Conservation (phyloP, 352 stramenopile species). For the Pythium rhizo-oryzae region DNA sequence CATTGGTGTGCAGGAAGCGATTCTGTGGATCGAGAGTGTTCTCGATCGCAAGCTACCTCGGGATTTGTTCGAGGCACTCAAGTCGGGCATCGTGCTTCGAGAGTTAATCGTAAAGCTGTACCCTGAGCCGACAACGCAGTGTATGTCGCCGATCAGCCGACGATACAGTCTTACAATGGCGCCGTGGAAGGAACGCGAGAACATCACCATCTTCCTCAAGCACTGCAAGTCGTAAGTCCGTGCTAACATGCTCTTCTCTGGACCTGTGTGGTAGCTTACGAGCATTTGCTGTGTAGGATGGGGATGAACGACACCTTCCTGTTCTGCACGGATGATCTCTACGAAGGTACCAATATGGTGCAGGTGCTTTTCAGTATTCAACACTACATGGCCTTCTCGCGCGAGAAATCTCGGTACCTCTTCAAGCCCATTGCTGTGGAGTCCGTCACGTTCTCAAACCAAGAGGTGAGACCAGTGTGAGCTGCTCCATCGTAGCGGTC, state of each 20-base stretch:
- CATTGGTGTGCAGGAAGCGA: conserved; percentile 45
- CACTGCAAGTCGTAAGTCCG: conserved; percentile 80
- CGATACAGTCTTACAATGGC: conserved; percentile 73
- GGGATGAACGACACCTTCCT: conserved; percentile 82
- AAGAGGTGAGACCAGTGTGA: conserved; percentile 41
- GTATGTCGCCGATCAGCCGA: conserved; percentile 71
- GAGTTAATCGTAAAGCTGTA: conserved; percentile 72
- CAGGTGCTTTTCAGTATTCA: conserved; percentile 81
- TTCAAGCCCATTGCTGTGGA: conserved; percentile 52
- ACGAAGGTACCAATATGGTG: conserved; percentile 87
- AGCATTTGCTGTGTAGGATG: conserved; percentile 47
- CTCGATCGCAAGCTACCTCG: conserved; percentile 54
- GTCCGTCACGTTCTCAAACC: conserved; percentile 58
- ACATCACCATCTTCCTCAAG: conserved; percentile 82
- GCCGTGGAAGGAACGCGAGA: conserved; percentile 85
- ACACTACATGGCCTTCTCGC: conserved; percentile 72
- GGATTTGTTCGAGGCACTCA: conserved; percentile 66
- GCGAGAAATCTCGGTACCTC: conserved; percentile 44
- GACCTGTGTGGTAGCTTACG: too few species aligned
- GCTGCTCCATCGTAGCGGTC: too few species aligned
- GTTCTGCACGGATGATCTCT: conserved; percentile 85
- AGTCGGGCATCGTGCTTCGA: conserved; percentile 76
- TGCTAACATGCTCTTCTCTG: neutral
- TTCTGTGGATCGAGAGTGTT: conserved; percentile 76
- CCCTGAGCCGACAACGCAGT: conserved; percentile 43